These are phyloP conservation scores for Rhodotorula graminis DNA, from an alignment of 768 basidiomycete species.

Conservation along the genomic window DNA sequence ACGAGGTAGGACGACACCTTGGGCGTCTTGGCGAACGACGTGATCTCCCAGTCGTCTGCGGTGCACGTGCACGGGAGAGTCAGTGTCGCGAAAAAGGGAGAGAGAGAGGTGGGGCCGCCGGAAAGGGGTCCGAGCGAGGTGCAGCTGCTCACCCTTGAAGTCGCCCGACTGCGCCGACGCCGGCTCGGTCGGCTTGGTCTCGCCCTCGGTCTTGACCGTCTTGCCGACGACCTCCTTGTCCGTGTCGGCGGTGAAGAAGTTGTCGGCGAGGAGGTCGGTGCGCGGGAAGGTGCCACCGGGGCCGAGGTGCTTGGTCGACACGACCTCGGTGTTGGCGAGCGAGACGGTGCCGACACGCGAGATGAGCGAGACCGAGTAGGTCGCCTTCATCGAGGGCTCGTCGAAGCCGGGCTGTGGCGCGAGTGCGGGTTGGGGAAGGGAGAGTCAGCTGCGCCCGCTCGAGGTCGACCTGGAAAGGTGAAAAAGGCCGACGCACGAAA, in stretches of 20 bases:
- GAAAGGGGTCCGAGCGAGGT: no score
- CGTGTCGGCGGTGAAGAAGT: slow-evolving; percentile 43
- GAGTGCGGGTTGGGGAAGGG: background rate
- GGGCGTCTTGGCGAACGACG: slow-evolving; percentile 74
- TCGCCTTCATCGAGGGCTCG: slow-evolving; percentile 84
- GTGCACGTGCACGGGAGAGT: no score
- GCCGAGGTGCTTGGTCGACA: slow-evolving; percentile 56
- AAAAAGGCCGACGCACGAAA: slow-evolving; percentile 45
- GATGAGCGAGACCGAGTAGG: slow-evolving; percentile 52
- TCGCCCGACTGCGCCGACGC: slow-evolving; percentile 34
- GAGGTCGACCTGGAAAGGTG: no score
- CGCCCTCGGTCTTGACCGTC: slow-evolving; percentile 44
- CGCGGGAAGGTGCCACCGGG: slow-evolving; percentile 32
- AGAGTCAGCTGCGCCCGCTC: background rate
- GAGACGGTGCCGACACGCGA: slow-evolving; percentile 70
- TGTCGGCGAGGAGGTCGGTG: slow-evolving; percentile 41
- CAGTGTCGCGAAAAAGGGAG: no score
- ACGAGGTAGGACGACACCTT: slow-evolving; percentile 58
- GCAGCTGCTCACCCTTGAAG: slow-evolving; percentile 26
- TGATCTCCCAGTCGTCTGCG: slow-evolving; percentile 66
- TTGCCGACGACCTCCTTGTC: slow-evolving; percentile 47
- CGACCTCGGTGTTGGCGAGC: slow-evolving; percentile 79
- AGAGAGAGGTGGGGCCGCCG: no score
- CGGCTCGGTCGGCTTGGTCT: no score
- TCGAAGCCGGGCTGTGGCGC: slow-evolving; percentile 69